Evolutionary conservation across 1,284 basidiomycete species (phyloP), one percentile per base, ranked within the genome.

Genomic region (Cystobasidiaceae sp.): DNA sequence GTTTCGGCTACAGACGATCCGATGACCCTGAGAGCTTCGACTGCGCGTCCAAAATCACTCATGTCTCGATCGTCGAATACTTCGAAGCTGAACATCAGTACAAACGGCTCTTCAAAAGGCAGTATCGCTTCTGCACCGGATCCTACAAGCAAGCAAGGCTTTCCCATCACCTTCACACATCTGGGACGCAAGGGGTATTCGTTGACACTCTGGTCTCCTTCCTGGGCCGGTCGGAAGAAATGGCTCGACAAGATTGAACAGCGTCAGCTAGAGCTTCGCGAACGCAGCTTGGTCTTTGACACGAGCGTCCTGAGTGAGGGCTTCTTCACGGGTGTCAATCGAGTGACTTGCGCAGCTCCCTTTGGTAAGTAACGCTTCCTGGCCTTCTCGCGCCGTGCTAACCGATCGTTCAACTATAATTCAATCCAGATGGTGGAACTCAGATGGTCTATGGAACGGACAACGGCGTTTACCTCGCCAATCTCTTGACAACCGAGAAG

Each of bases 381-480:
- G 43, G 21, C 69, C 33, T 65, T 49, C 57, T 58, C 27, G 32
- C 4, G 55, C 23, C 4, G 17, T 21, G 23, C n/a, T n/a, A n/a
- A n/a, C n/a, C n/a, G n/a, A n/a, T n/a, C n/a, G n/a, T n/a, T n/a
- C n/a, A n/a, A n/a, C n/a, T n/a, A n/a, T n/a, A n/a, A n/a, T n/a
- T n/a, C n/a, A n/a, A n/a, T 2, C 17, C 74, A 93, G 92, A 85
- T 75, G 85, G 85, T 70, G 94, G 94, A 6, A 82, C 88, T 72
- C 83, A 88, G 68, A 85, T 96, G 73, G 93, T 93, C 23, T 98
- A 96, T 77, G 96, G 96, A 23, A 97, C 93, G 3, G 90, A 96
- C 74, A 93, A 97, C 69, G 96, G 96, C 30, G 88, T 98, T 33
- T 98, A 97, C 76, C 83, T 98, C 67, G 90, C 90, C 21, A 90